Evolutionary conservation across 2,329 filamentous ascomycete genomes (phyloP).

Genomic region (Ophiostoma ips): DNA sequence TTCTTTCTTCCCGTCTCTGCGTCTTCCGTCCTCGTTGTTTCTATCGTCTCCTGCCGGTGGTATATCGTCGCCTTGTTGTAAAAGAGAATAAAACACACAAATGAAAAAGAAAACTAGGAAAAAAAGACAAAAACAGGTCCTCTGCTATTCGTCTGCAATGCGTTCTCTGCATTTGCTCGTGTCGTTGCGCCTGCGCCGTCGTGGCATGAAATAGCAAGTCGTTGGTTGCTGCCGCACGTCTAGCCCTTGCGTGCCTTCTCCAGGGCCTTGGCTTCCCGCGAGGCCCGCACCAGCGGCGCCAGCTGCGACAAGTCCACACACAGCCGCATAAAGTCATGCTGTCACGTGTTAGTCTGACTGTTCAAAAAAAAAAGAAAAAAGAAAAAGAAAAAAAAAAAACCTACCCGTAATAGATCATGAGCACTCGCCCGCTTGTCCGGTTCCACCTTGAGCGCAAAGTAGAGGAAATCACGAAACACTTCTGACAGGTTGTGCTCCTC

Average conservation of each 20-base stretch:
- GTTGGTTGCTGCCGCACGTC: constrained; percentile 13
- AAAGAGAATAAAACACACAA: neutral
- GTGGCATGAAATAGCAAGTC: too few relatives aligned
- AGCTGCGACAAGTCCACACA: constrained; percentile 65
- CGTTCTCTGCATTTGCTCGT: too few relatives aligned
- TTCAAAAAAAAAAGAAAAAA: neutral
- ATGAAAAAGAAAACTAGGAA: neutral
- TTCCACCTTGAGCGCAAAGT: constrained; percentile 89
- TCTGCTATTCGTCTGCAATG: too few relatives aligned
- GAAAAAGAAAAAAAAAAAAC: constrained; percentile 20
- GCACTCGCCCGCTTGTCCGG: constrained; percentile 93
- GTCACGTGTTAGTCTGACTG: constrained; percentile 14
- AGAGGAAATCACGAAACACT: constrained; percentile 81
- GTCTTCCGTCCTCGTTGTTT: neutral
- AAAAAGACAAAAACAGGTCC: neutral
- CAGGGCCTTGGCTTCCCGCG: constrained; percentile 69
- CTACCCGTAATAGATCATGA: constrained; percentile 81
- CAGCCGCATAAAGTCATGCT: constrained; percentile 71
- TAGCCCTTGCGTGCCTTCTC: constrained; percentile 62
- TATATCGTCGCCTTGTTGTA: neutral
- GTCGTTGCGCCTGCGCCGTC: too few relatives aligned
- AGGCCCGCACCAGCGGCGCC: constrained; percentile 74
- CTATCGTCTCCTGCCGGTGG: neutral
- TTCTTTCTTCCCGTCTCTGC: neutral
- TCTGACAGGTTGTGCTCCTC: constrained; percentile 71